A percentile compares a stretch with the other conserved stretches of the same genome.
These are phyloP conservation scores for Curvularia sp. DNA, from an alignment of 2,329 filamentous ascomycete genomes.

Conservation along the genomic window DNA sequence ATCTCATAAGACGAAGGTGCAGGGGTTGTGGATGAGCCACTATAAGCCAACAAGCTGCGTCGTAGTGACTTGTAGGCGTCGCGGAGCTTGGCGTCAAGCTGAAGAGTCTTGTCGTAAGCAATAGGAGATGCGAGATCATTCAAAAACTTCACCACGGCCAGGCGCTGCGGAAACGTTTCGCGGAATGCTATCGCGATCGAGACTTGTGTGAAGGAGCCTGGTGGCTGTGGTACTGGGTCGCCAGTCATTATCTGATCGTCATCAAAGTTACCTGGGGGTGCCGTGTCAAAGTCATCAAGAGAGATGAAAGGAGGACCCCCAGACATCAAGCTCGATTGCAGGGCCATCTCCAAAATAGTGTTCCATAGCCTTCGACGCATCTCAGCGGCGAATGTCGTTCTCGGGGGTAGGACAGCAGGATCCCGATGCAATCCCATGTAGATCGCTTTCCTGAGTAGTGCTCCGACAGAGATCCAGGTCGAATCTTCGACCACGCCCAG, in stretches of 20 bases:
- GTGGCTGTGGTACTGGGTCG: constrained; percentile 35
- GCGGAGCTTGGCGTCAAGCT: constrained; percentile 35
- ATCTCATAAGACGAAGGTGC: no score
- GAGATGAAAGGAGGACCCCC: constrained; percentile 51
- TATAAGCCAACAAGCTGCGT: no score
- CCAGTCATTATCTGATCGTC: constrained; percentile 47
- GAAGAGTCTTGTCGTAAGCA: constrained; percentile 41
- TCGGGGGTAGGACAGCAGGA: constrained; percentile 46
- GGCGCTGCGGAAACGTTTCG: constrained; percentile 46
- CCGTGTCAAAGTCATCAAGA: constrained; percentile 49
- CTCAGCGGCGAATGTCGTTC: constrained; percentile 48
- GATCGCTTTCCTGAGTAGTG: constrained; percentile 51
- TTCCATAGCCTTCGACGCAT: constrained; percentile 48
- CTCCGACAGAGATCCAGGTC: constrained; percentile 50
- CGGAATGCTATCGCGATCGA: constrained; percentile 48
- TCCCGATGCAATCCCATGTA: constrained; percentile 54
- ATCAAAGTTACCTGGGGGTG: constrained; percentile 50
- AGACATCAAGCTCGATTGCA: constrained; percentile 49
- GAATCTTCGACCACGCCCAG: constrained; percentile 48
- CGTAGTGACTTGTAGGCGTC: constrained; percentile 12
- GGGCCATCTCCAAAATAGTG: constrained; percentile 46
- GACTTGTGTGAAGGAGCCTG: constrained; percentile 44
- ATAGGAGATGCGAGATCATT: constrained; percentile 43
- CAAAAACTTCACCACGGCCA: constrained; percentile 46
- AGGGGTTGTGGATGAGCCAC: no score